These are phyloP conservation scores for Chlorella variabilis DNA, from an alignment of 163 green algal genomes.

Conservation along the genomic window DNA sequence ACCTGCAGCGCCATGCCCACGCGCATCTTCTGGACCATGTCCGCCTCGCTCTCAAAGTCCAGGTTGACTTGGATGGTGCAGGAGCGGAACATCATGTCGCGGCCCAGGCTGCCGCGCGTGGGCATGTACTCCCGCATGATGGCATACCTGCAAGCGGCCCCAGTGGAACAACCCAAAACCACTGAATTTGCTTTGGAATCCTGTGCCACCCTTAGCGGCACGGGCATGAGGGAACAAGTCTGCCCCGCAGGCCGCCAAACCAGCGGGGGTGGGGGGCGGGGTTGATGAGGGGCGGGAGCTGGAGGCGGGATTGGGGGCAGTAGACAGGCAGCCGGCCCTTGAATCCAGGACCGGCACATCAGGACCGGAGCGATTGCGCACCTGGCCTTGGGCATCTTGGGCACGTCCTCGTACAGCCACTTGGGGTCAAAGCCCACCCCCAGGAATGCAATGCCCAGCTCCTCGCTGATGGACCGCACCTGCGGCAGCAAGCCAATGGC, in stretches of 20 bases:
- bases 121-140: slow-evolving; percentile 99
- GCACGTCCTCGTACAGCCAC: slow-evolving; percentile 85
- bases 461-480: slow-evolving; percentile 90
- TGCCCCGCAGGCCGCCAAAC: too few species aligned
- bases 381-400: slow-evolving; percentile 94
- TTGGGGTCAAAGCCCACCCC: slow-evolving; percentile 95
- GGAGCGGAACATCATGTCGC: slow-evolving; percentile 99
- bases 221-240: too few species aligned
- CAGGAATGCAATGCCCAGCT: slow-evolving; percentile 91
- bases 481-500: slow-evolving; percentile 46
- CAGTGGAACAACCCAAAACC: background rate
- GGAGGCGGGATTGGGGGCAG: too few species aligned
- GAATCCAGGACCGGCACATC: too few species aligned
- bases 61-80: slow-evolving; percentile 99
- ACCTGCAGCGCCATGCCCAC: slow-evolving; percentile 88
- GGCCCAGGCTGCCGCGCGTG: slow-evolving; percentile 86
- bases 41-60: slow-evolving; percentile 94
- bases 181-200: too few species aligned
- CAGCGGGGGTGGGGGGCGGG: too few species aligned
- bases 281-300: too few species aligned
- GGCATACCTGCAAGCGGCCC: slow-evolving; percentile 80
- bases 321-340: too few species aligned
- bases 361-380: background rate
- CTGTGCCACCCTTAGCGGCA: too few species aligned
- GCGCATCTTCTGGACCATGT: slow-evolving; percentile 98